Conservation (phyloP, 2,329 filamentous ascomycete genomes). For the Sclerotiophoma versabilis region DNA sequence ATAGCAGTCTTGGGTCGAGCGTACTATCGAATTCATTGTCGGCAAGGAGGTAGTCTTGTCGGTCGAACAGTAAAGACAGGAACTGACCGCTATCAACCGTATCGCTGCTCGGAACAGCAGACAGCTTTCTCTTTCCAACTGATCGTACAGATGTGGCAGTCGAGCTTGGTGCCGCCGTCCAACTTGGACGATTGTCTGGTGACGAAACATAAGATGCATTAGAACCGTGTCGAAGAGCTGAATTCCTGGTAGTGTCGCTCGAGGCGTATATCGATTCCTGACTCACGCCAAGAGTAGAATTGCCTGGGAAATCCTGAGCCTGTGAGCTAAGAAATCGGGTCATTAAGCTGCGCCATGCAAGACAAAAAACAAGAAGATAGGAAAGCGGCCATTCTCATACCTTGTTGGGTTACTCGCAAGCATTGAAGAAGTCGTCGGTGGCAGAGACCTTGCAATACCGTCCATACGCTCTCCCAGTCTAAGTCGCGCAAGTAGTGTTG, state of each 20-base stretch:
- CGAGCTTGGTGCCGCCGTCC: conserved; percentile 7
- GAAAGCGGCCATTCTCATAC: conserved; percentile 20
- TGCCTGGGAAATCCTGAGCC: conserved; percentile 24
- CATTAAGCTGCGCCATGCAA: conserved; percentile 19
- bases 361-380: not conserved
- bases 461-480: conserved; percentile 30
- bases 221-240: conserved; percentile 16
- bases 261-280: conserved; percentile 17
- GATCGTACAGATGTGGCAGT: conserved; percentile 10
- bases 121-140: conserved; percentile 18
- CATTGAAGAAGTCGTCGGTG: conserved; percentile 15
- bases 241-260: conserved; percentile 8
- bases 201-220: conserved; percentile 19
- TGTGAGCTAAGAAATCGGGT: conserved; percentile 26
- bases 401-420: conserved; percentile 22
- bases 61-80: conserved; percentile 27
- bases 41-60: conserved; percentile 28
- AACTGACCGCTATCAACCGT: conserved; percentile 11
- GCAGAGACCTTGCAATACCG: conserved; percentile 28
- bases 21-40: conserved; percentile 13
- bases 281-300: conserved; percentile 23
- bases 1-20: conserved; percentile 23
- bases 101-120: not conserved
- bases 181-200: conserved; percentile 13
- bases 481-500: conserved; percentile 27